These are phyloP conservation scores for Penicillium bialowiezense DNA, from an alignment of 495 filamentous ascomycete genomes.

Conservation along the genomic window DNA sequence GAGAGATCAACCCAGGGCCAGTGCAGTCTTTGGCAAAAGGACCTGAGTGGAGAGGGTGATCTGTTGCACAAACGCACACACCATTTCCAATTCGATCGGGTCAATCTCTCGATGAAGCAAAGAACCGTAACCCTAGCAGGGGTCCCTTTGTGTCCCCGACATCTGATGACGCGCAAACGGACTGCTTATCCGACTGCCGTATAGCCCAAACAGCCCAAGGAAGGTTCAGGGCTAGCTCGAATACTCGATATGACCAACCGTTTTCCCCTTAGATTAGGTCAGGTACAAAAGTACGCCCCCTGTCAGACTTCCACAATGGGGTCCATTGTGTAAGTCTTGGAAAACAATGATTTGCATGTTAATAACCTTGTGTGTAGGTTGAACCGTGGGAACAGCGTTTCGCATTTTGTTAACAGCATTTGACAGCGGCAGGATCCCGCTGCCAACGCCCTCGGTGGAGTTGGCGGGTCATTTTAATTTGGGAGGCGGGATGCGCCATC, in stretches of 20 bases:
- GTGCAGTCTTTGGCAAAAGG: background rate
- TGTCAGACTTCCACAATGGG: too few relatives aligned
- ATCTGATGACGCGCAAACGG: background rate
- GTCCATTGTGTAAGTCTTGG: too few relatives aligned
- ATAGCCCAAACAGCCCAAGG: background rate
- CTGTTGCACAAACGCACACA: background rate
- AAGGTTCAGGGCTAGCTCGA: too few relatives aligned
- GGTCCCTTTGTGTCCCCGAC: background rate
- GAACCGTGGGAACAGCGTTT: too few relatives aligned
- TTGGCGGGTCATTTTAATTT: background rate
- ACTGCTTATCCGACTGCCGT: background rate
- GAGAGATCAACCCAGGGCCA: conserved; percentile 7
- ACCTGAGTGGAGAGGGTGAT: background rate
- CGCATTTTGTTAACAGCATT: too few relatives aligned
- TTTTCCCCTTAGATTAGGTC: too few relatives aligned
- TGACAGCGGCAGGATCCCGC: background rate
- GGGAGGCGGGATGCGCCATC: background rate
- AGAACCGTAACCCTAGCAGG: background rate
- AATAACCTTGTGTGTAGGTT: too few relatives aligned
- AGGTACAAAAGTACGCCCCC: too few relatives aligned
- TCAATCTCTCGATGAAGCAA: background rate
- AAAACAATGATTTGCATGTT: background rate
- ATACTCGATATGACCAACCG: too few relatives aligned
- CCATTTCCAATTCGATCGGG: background rate
- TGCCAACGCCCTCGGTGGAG: background rate